Evolutionary conservation across 202 grass and related monocot species (phyloP).

Genomic region (Zoysia matrella): DNA sequence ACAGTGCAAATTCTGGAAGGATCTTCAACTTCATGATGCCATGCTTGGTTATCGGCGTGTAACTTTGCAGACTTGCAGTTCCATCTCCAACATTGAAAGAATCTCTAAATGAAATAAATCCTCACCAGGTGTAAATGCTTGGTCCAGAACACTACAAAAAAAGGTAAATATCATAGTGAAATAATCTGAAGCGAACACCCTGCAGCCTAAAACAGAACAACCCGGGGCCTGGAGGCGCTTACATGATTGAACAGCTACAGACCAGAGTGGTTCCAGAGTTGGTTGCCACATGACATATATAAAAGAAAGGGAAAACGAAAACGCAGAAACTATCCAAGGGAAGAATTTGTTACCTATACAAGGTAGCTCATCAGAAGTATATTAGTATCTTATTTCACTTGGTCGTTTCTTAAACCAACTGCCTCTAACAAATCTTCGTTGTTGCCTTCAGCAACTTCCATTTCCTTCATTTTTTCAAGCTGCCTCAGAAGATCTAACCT

Average conservation of each 20-base stretch:
- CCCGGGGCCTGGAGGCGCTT: not conserved
- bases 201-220: not conserved
- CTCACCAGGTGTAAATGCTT: slow-evolving; percentile 8
- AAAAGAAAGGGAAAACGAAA: slow-evolving; percentile 27
- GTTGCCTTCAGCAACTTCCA: slow-evolving; percentile 61
- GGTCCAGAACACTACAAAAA: slow-evolving; percentile 39
- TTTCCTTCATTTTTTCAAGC: slow-evolving; percentile 93
- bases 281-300: not conserved
- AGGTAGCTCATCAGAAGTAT: slow-evolving; percentile 39
- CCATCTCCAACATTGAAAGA: slow-evolving; percentile 35
- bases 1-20: slow-evolving; percentile 25
- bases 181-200: slow-evolving; percentile 21
- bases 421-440: slow-evolving; percentile 52
- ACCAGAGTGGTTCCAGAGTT: slow-evolving; percentile 14
- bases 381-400: slow-evolving; percentile 47
- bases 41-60: slow-evolving; percentile 23
- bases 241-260: slow-evolving; percentile 8
- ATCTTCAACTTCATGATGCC: slow-evolving; percentile 18
- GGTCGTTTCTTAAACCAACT: slow-evolving; percentile 44
- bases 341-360: slow-evolving; percentile 49
- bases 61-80: slow-evolving; percentile 8
- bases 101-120: slow-evolving; percentile 41
- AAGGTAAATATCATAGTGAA: not conserved
- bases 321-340: not conserved
- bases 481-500: slow-evolving; percentile 97